Conservation (phyloP, 1,139 yeast species). For the Yamadazyma aaseri region DNA sequence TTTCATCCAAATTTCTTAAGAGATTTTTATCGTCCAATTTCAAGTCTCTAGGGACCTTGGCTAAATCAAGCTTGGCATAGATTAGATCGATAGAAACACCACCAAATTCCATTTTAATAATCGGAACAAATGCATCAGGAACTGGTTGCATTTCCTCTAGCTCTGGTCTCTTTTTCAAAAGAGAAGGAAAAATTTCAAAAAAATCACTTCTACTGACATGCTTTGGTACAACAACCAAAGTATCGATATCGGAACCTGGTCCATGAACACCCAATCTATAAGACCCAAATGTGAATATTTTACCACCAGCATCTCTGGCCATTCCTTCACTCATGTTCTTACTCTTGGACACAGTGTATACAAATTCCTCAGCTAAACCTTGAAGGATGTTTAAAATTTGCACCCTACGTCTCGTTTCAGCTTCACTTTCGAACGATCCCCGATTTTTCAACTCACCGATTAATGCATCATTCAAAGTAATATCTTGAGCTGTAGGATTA, state of each 20-base stretch:
- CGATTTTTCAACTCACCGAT: constrained; percentile 78
- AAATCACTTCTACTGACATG: constrained; percentile 92
- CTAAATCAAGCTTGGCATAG: constrained; percentile 76
- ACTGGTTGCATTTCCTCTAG: constrained; percentile 88
- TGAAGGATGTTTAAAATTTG: constrained; percentile 72
- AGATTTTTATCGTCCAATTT: constrained; percentile 82
- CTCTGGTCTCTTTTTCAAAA: constrained; percentile 70
- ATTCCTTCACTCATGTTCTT: constrained; percentile 96
- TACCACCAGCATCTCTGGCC: constrained; percentile 98
- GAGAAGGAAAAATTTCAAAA: constrained; percentile 70
- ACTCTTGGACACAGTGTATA: constrained; percentile 69
- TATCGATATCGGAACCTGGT: constrained; percentile 97
- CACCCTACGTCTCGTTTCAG: constrained; percentile 74
- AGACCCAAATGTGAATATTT: constrained; percentile 92
- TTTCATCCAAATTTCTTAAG: constrained; percentile 82
- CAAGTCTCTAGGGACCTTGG: constrained; percentile 74
- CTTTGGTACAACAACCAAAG: constrained; percentile 91
- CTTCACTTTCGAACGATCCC: constrained; percentile 86
- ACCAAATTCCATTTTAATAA: constrained; percentile 79
- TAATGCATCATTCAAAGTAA: constrained; percentile 67
- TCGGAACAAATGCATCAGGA: constrained; percentile 96
- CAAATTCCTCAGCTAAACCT: constrained; percentile 74
- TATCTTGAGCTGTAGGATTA: constrained; percentile 82
- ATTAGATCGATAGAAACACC: constrained; percentile 91
- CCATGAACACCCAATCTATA: constrained; percentile 95